Evolutionary conservation across 305 asterid genomes (phyloP), one percentile per base, ranked within the genome.

Genomic region (Fraxinus dipetala): DNA sequence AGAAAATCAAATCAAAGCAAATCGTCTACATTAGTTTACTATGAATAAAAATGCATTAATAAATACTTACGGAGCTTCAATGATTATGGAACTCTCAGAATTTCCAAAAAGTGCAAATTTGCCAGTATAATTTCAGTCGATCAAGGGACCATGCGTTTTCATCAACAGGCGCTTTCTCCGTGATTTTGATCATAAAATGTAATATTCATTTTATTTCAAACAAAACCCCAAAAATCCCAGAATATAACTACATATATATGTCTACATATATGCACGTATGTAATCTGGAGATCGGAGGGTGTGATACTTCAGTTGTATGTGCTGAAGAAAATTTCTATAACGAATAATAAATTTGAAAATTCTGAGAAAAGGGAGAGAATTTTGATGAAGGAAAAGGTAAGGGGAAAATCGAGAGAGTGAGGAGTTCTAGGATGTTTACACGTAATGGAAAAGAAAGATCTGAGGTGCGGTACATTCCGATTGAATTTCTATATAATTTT

Each of bases 41-140:
- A 22, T 75, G 13, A 81, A 35, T 34, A 22, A 72, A 72, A 80
- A 79, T 18, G 43, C 45, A 78, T 51, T 35, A 75, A 36, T 28
- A 74, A 82, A 82, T 14, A 83, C 87, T 72, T 74, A 82, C 89
- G 79, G 77, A 78, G 82, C 84, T 84, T 59, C 83, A 70, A 80
- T 26, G 69, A 79, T 16, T 76, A 43, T 30, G 72, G 61, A 82
- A 84, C 45, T 82, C 28, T 70, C 79, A 75, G 70, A 82, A 82
- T 59, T 82, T 31, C 78, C 76, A 70, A 11, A 40, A 59, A 76
- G 72, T 59, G 85, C 81, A 72, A 72, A 69, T 69, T 80, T 59
- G 34, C 86, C 74, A 38, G 36, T 80, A 80, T 63, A 38, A 61
- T 83, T 83, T 83, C 82, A 82, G 69, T 79, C 81, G 74, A 67